Conservation (phyloP, 2,329 filamentous ascomycete genomes). For the Massarina eburnea region DNA sequence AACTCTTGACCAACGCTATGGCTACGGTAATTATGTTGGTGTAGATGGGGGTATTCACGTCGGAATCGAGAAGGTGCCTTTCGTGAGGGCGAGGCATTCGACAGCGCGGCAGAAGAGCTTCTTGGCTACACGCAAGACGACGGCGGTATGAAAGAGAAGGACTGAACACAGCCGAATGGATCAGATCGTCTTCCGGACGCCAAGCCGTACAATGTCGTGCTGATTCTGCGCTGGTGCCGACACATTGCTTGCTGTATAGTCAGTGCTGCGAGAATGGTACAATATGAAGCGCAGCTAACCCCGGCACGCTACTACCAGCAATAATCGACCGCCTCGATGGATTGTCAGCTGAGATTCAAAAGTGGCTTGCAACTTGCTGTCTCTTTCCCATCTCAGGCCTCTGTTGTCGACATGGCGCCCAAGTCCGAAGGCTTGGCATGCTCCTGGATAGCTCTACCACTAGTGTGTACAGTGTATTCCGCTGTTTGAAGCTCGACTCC, state of each 20-base stretch:
- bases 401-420: too few species aligned
- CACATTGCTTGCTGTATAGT: not conserved
- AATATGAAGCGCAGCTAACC: too few species aligned
- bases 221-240: not conserved
- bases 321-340: not conserved
- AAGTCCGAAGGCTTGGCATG: constrained; percentile 2
- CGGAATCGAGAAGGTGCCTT: constrained; percentile 55
- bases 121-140: not conserved
- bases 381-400: not conserved
- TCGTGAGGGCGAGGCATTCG: constrained; percentile 15
- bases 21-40: constrained; percentile 54
- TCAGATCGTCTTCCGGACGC: not conserved
- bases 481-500: not conserved
- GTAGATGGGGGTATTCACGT: constrained; percentile 50
- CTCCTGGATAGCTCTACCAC: not conserved
- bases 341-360: constrained; percentile 1
- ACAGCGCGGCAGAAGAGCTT: not conserved
- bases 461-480: not conserved
- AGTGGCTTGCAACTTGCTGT: not conserved
- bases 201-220: not conserved
- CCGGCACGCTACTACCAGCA: too few species aligned
- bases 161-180: not conserved
- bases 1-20: constrained; percentile 32
- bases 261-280: not conserved
- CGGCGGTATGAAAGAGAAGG: not conserved